Base-by-base conservation (phyloP, 805 yeast species). In the Myxozyma nipponensis region DNA sequence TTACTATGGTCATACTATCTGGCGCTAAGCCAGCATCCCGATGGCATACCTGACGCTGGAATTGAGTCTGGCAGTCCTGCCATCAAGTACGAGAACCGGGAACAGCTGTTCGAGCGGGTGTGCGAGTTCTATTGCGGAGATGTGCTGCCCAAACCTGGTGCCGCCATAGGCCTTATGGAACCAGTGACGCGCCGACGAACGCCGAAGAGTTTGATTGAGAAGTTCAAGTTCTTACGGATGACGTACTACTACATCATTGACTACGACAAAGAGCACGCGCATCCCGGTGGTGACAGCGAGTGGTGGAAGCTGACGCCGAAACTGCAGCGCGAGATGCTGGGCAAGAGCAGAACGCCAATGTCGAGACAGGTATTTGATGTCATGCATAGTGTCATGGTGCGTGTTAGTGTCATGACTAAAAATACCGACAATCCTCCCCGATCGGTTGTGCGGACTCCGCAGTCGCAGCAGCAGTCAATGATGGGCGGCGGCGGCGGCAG, bases 291-390 rank as follows among this genome's bases (percentile, higher is more conserved):
- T 17, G 55, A 50, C 3, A 45, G 50, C 7, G 54, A 44, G 10
- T 52, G 57, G 57, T 52, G 38, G 37, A 49, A 49, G 40, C 37
- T 52, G 3, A 37, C 36, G 5, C 44, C 39, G 13, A 45, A 46
- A n/a, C 52, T 45, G 30, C 57, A 52, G 47, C 44, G 57, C n/a
- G 57, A 52, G 19, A n/a, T 52, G 39, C 44, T 52, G 15, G 50
- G 57, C n/a, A 52, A 52, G 40, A 44, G 50, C 18, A 41, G 57
- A 21, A 52, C 57, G 32, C 57, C 57, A n/a, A 52, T 52, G 57
- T 45, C 50, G 21, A 24, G 36, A 17, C 42, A 44, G 6, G 57
- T 52, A 34, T 52, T 49, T 36, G 50, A 28, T 19, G 38, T 52
- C 34, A 49, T 52, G 57, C 57, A 49, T 21, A 50, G 49, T 3